Conservation (phyloP, 2,329 filamentous ascomycete species). For the Lasiodiplodia theobromae region DNA sequence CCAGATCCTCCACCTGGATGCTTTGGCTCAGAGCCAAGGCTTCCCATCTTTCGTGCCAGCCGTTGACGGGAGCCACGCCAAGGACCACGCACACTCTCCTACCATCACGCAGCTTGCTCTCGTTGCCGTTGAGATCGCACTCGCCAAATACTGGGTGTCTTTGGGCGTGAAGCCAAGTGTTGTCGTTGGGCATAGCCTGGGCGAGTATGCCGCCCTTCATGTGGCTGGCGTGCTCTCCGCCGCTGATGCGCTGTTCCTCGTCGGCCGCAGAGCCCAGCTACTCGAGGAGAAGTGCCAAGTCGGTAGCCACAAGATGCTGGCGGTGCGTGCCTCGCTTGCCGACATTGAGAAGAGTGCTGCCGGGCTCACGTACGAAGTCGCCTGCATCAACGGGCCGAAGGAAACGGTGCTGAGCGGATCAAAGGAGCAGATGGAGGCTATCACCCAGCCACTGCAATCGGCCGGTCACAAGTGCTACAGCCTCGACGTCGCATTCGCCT, state of each 20-base stretch:
- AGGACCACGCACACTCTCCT: slow-evolving; percentile 20
- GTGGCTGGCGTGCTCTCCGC: slow-evolving; percentile 45
- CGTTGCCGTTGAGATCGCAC: slow-evolving; percentile 49
- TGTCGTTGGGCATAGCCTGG: slow-evolving; percentile 42
- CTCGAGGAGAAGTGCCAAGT: slow-evolving; percentile 37
- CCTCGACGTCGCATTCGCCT: slow-evolving; percentile 36
- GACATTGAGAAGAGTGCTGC: background rate
- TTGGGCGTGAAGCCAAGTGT: slow-evolving; percentile 31
- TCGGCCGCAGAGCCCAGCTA: slow-evolving; percentile 44
- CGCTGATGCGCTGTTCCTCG: slow-evolving; percentile 45
- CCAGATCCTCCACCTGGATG: slow-evolving; percentile 42
- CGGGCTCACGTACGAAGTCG: slow-evolving; percentile 33
- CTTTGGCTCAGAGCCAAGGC: slow-evolving; percentile 37
- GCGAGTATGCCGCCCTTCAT: slow-evolving; percentile 50
- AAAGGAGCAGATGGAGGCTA: slow-evolving; percentile 31
- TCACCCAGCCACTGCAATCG: slow-evolving; percentile 26
- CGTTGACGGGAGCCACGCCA: slow-evolving; percentile 29
- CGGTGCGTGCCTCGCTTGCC: slow-evolving; percentile 14
- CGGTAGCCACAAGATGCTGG: slow-evolving; percentile 40
- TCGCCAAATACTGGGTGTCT: slow-evolving; percentile 31
- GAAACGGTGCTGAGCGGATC: slow-evolving; percentile 43
- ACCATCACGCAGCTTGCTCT: slow-evolving; percentile 48
- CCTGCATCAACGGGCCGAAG: slow-evolving; percentile 43
- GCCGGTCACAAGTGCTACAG: slow-evolving; percentile 31
- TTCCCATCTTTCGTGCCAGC: slow-evolving; percentile 41